These are phyloP conservation scores for Waltiozyma sp. DNA, from an alignment of 1,139 yeast genomes.

Conservation along the genomic window DNA sequence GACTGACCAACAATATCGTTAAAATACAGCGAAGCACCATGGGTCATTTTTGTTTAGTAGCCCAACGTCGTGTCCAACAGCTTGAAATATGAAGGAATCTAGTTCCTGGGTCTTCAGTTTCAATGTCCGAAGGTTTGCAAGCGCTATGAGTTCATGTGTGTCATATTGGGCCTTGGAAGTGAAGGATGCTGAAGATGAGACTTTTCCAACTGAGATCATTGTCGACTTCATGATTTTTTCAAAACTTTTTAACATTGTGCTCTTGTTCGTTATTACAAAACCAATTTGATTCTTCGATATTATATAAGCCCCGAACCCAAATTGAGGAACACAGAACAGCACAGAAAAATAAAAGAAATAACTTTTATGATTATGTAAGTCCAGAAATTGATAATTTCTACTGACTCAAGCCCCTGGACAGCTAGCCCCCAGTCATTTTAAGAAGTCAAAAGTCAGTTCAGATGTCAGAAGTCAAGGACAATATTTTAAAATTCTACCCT, in stretches of 20 bases:
- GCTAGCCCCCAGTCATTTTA: too few relatives aligned
- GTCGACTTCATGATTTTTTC: too few relatives aligned
- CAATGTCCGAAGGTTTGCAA: slow-evolving; percentile 73
- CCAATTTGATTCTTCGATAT: background rate
- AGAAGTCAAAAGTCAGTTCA: too few relatives aligned
- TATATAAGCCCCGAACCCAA: background rate
- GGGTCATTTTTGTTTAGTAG: slow-evolving; percentile 51
- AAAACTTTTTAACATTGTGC: too few relatives aligned
- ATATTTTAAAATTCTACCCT: too few relatives aligned
- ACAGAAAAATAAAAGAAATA: too few relatives aligned
- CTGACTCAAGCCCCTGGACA: background rate
- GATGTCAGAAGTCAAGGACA: too few relatives aligned
- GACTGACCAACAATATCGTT: slow-evolving; percentile 56
- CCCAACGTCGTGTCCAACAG: slow-evolving; percentile 88
- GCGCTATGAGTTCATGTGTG: slow-evolving; percentile 76
- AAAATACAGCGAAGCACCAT: slow-evolving; percentile 67
- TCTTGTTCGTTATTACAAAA: too few relatives aligned
- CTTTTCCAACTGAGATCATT: slow-evolving; percentile 94
- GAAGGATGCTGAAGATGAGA: slow-evolving; percentile 80
- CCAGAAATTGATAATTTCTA: background rate
- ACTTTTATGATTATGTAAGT: background rate
- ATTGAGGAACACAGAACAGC: too few relatives aligned
- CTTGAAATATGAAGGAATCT: slow-evolving; percentile 95
- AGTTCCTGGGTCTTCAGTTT: slow-evolving; percentile 43
- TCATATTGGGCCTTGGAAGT: too few relatives aligned